Evolutionary conservation across 148 eudicot species (phyloP), one percentile per base, ranked within the genome.

Genomic region (Tetragonia tetragonoides): DNA sequence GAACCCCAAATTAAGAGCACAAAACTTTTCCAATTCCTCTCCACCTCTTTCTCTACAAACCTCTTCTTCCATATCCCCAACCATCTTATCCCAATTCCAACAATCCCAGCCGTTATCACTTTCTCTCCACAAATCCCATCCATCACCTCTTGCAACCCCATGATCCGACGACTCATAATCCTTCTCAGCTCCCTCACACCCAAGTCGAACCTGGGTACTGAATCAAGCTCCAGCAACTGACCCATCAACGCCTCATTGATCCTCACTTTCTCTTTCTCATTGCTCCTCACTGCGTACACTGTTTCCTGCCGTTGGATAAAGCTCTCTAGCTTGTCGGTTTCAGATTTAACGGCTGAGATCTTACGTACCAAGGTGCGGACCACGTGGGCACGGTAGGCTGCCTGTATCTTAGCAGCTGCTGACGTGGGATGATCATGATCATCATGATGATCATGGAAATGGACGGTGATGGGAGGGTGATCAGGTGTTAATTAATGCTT

Each of bases 221-320:
- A 85, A 37, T 94, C 98, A 12, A 94, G 86, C 66, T 75, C 84
- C 75, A 94, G 77, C 14, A 94, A 72, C 70, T 86, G 74, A 56
- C 84, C 73, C 98, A 94, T 94, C 46, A 94, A 51, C 12, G 87
- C 90, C 79, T 94, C 98, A 71, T 92, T 88, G 24, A 92, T 84
- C 85, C 66, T 86, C 77, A 90, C 65, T 77, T 89, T 75, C 81
- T 90, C 97, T 17, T 80, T 86, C 24, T 76, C 84, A 75, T 73
- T 76, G 73, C 70, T 65, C 64, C 95, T 81, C 34, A 94, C 73
- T 2, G 88, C 84, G 77, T 94, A 97, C 7, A 94, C 98, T 0
- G 98, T 94, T 10, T 94, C 98, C 88, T 92, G 93, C 71, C 75
- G 88, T 44, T 94, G 98, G 92, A 94, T 92, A 78, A 84, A 78